Base-by-base conservation (phyloP, 768 basidiomycete genomes). In the Auriculariales sp. region DNA sequence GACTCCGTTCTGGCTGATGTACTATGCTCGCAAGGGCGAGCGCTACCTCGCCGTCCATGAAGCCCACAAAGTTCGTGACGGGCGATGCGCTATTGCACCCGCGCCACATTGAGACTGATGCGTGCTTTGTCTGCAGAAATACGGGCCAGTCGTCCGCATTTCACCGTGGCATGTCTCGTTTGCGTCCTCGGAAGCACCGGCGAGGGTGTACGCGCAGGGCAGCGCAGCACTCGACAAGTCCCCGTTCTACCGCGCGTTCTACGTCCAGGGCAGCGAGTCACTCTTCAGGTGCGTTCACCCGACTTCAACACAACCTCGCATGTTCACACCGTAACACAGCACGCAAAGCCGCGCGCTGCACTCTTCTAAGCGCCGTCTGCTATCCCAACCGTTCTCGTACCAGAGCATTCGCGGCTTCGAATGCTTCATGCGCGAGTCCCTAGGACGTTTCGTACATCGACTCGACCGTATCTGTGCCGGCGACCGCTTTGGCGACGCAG, bases 151-250 rank as follows among this genome's bases (percentile, higher is more conserved):
- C 46, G 61, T 66, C 33, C 61, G 65, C 29, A 58, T 67, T 28
- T 49, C 61, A 11, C 66, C 66, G 3, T 63, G 57, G 44, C 64
- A 66, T 52, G 51, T 67, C 36, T 67, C 66, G 11, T 54, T 64
- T 45, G 56, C 64, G 11, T 45, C 59, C 36, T 56, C 57, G 1
- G 58, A 60, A 6, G 65, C 64, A 10, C 44, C 62, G 3, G 42
- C 56, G 6, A 50, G 61, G 7, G 50, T 67, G 5, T 66, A 67
- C 48, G 64, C 54, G 14, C 64, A 65, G 53, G 66, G 66, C n/a
- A 30, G 48, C 32, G 47, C 48, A 10, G 60, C 65, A 3, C 59
- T 63, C 30, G 50, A 56, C 22, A 66, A 67, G 51, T 61, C 64
- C 9, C 32, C 54, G 11, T 67, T 62, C 54, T 66, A 67, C 49